phyloP scores from a whole-genome alignment of 306 rosid genomes.

The Luffa aegyptiaca region DNA sequence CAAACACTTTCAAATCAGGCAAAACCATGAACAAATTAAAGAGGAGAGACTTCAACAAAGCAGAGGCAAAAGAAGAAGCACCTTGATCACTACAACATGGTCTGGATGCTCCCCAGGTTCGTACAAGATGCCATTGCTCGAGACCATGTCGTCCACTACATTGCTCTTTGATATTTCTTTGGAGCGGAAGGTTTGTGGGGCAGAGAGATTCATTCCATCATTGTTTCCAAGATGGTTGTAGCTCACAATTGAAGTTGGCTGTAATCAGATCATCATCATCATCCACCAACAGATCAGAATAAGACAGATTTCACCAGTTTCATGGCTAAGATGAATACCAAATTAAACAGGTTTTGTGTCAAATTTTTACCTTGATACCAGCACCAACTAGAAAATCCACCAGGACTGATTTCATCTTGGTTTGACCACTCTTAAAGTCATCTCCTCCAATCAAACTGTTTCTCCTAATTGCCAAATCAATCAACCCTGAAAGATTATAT shows the following conservation, averaged over 20 bases:
- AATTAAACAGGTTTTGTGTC: background rate
- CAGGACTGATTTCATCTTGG: constrained; percentile 90
- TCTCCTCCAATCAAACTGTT: constrained; percentile 93
- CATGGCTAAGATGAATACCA: background rate
- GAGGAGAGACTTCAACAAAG: background rate
- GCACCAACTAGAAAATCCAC: constrained; percentile 99
- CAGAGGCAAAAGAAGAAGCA: background rate
- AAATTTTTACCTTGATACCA: constrained; percentile 67
- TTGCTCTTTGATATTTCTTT: constrained; percentile 97
- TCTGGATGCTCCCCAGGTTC: constrained; percentile 97
- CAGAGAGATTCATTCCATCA: constrained; percentile 97
- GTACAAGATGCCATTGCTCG: constrained; percentile 82
- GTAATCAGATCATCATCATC: background rate
- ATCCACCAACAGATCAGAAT: background rate
- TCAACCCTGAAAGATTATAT: constrained; percentile 38
- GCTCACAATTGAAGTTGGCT: constrained; percentile 99
- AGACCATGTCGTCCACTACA: constrained; percentile 96
- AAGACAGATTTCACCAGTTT: background rate
- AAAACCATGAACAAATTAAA: background rate
- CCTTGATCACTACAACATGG: constrained; percentile 88
- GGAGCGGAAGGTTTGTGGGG: constrained; percentile 95
- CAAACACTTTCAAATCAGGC: background rate
- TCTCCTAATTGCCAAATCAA: constrained; percentile 69
- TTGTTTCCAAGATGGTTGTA: constrained; percentile 97
- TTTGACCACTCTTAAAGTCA: constrained; percentile 98